Conservation (phyloP, 257 asterid species). For the Solanum bukasovii region DNA sequence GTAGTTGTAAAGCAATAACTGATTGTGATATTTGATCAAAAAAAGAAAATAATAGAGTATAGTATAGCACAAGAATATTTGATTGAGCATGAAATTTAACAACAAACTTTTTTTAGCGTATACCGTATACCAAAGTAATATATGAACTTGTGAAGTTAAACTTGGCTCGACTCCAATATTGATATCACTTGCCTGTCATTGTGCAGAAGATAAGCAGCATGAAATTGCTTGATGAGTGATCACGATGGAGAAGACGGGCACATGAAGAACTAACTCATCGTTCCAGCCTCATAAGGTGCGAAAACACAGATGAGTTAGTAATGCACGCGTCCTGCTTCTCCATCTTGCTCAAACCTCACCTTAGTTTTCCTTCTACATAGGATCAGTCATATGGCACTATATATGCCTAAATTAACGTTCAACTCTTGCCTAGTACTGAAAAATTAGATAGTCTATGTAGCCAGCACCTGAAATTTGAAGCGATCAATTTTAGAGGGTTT, state of each 20-base stretch:
- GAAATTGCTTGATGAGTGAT: too few relatives aligned
- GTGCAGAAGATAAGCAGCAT: neutral
- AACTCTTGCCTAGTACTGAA: too few relatives aligned
- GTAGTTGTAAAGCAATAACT: too few relatives aligned
- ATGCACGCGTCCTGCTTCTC: conserved; percentile 98
- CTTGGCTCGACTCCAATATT: neutral
- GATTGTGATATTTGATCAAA: too few relatives aligned
- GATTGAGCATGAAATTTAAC: neutral
- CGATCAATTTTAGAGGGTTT: neutral
- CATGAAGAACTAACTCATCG: neutral
- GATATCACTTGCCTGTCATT: neutral
- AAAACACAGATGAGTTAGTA: conserved; percentile 33
- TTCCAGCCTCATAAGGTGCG: neutral
- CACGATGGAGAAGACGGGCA: neutral
- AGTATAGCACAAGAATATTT: neutral
- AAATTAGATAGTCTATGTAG: too few relatives aligned
- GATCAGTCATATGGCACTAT: too few relatives aligned
- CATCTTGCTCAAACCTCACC: conserved; percentile 76
- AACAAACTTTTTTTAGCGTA: too few relatives aligned
- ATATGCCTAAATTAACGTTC: too few relatives aligned
- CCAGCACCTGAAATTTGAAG: too few relatives aligned
- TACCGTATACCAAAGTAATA: neutral
- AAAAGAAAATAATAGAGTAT: too few relatives aligned
- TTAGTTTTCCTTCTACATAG: neutral
- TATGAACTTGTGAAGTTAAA: neutral